Conservation (phyloP, 1,284 basidiomycete genomes). For the Melampsora abietis-canadensis region DNA sequence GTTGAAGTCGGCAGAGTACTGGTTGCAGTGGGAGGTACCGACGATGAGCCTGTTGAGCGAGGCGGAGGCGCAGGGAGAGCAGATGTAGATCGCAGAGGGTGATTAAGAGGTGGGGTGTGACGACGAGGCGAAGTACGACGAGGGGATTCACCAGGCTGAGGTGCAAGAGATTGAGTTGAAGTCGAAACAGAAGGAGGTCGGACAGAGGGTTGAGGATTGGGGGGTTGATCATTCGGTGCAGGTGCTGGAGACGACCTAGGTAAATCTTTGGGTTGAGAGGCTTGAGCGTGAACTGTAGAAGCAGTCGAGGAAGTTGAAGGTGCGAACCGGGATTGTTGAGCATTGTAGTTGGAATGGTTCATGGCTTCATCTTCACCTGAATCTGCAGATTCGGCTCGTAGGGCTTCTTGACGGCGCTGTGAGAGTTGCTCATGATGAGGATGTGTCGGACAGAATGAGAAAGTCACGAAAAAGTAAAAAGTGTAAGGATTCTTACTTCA, state of each 20-base stretch:
- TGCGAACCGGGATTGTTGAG: neutral
- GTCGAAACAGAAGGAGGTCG: neutral
- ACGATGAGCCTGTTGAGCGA: neutral
- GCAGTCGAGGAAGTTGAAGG: constrained; percentile 2
- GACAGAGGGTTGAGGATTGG: neutral
- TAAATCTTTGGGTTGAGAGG: neutral
- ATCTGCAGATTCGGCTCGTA: constrained; percentile 35
- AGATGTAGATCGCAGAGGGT: neutral
- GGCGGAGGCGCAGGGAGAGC: neutral
- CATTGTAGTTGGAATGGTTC: neutral
- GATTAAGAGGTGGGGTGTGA: neutral
- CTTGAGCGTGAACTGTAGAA: neutral
- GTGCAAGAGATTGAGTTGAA: neutral
- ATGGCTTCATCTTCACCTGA: constrained; percentile 20
- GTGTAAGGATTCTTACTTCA: neutral
- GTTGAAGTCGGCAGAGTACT: neutral
- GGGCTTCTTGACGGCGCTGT: constrained; percentile 32
- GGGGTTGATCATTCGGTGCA: neutral
- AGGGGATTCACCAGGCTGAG: neutral
- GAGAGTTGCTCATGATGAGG: neutral
- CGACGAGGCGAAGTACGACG: neutral
- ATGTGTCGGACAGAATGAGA: neutral
- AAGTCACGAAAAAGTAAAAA: neutral
- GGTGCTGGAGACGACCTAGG: neutral
- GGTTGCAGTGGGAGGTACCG: neutral